Conservation (phyloP, 2,329 filamentous ascomycete species). For the Sclerotinia glacialis region DNA sequence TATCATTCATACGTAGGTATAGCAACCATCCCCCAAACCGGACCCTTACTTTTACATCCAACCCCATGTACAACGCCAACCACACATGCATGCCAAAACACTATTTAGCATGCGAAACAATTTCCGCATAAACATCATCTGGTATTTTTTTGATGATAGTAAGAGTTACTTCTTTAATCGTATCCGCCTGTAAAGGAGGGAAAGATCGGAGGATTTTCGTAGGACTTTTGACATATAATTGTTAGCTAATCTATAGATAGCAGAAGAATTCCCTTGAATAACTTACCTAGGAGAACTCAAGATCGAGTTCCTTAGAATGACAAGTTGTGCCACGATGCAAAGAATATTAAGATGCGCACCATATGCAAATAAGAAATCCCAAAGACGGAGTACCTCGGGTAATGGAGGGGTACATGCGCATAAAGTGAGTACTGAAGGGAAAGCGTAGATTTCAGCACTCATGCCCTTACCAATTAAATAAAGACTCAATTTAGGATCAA, state of each 20-base stretch:
- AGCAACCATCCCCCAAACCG: background rate
- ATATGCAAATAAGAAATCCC: constrained; percentile 97
- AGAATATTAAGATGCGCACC: constrained; percentile 92
- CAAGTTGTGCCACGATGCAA: constrained; percentile 92
- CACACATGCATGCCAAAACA: background rate
- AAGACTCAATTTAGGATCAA: constrained; percentile 81
- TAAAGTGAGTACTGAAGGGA: constrained; percentile 89
- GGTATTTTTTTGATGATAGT: constrained; percentile 87
- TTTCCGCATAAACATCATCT: constrained; percentile 83
- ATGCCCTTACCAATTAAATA: constrained; percentile 85
- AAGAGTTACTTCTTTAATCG: constrained; percentile 81
- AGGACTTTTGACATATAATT: constrained; percentile 56
- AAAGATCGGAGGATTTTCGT: constrained; percentile 90
- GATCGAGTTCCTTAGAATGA: constrained; percentile 81
- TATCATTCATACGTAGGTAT: constrained; percentile 7
- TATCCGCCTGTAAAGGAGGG: constrained; percentile 76
- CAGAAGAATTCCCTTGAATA: background rate
- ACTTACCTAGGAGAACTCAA: constrained; percentile 77
- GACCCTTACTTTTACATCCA: background rate
- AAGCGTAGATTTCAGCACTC: constrained; percentile 92
- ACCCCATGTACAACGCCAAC: background rate
- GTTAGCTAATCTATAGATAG: constrained; percentile 17
- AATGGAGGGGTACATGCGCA: constrained; percentile 94
- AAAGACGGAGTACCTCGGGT: constrained; percentile 86
- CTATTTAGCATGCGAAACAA: constrained; percentile 79